These are phyloP conservation scores for Astragalus membranaceus DNA, from an alignment of 306 rosid species.

Conservation along the genomic window DNA sequence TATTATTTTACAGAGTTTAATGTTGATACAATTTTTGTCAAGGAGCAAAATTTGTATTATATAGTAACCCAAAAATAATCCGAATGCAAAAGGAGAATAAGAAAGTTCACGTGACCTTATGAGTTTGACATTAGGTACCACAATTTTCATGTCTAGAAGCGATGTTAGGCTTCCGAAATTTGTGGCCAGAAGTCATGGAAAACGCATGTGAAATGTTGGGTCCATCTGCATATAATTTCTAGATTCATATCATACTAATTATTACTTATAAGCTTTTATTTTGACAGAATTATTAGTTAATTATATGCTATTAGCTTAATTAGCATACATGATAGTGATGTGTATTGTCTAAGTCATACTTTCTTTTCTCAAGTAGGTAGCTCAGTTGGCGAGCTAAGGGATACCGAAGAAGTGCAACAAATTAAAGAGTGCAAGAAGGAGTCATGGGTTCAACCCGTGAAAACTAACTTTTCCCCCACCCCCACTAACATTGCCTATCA, in stretches of 20 bases:
- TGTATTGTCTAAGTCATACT: too few relatives aligned
- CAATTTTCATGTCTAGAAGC: not conserved
- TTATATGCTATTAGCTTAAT: not conserved
- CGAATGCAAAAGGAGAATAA: not conserved
- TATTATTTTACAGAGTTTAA: too few relatives aligned
- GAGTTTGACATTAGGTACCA: not conserved
- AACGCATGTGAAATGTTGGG: conserved; percentile 24
- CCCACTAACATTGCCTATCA: too few relatives aligned
- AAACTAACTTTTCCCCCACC: too few relatives aligned
- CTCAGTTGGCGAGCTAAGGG: too few relatives aligned
- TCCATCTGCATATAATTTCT: not conserved
- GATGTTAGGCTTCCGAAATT: conserved; percentile 12
- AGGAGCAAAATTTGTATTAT: too few relatives aligned
- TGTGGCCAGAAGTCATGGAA: conserved; percentile 3
- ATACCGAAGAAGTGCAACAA: too few relatives aligned
- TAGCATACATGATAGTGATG: not conserved
- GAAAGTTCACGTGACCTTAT: not conserved
- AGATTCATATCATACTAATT: not conserved
- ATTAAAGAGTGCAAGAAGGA: too few relatives aligned
- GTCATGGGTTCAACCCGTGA: too few relatives aligned
- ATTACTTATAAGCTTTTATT: too few relatives aligned
- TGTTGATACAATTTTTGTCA: too few relatives aligned
- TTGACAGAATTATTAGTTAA: not conserved
- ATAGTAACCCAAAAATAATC: not conserved
- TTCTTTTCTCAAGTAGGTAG: too few relatives aligned